phyloP scores from a whole-genome alignment of 2,329 filamentous ascomycete genomes.

The Helminthosporium solani region DNA sequence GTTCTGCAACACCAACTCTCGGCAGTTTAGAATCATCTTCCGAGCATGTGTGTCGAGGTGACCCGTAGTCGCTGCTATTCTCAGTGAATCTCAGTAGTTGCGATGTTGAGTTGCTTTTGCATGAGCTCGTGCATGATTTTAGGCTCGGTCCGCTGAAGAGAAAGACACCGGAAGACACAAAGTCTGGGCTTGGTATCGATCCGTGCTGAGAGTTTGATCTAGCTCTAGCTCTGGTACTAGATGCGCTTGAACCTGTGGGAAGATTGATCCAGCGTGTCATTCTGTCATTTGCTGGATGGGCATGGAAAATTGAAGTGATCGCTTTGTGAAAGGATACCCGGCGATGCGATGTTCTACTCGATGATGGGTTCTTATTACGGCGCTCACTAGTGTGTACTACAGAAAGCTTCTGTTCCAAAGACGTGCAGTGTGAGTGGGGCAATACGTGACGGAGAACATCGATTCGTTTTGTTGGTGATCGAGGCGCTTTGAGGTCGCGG shows the following conservation, averaged over 20 bases:
- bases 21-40: conserved; percentile 19
- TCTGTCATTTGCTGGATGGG: conserved; percentile 4
- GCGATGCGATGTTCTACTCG: conserved; percentile 17
- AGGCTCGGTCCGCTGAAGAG: conserved; percentile 38
- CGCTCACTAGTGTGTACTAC: conserved; percentile 13
- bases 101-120: conserved; percentile 19
- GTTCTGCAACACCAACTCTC: conserved; percentile 28
- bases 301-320: conserved; percentile 30
- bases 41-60: conserved; percentile 17
- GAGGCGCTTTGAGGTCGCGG: background rate
- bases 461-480: conserved; percentile 14
- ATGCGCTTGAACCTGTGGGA: conserved; percentile 18
- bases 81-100: conserved; percentile 19
- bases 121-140: conserved; percentile 23
- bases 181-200: conserved; percentile 31
- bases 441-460: conserved; percentile 29
- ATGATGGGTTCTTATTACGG: conserved; percentile 11
- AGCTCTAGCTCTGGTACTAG: conserved; percentile 21
- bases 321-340: conserved; percentile 28
- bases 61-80: conserved; percentile 12
- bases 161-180: conserved; percentile 35
- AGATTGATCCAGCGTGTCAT: conserved; percentile 4
- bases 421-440: conserved; percentile 12
- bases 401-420: conserved; percentile 4
- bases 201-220: conserved; percentile 16